These are phyloP conservation scores for Lactifluus volemus DNA, from an alignment of 768 basidiomycete species.

Conservation along the genomic window DNA sequence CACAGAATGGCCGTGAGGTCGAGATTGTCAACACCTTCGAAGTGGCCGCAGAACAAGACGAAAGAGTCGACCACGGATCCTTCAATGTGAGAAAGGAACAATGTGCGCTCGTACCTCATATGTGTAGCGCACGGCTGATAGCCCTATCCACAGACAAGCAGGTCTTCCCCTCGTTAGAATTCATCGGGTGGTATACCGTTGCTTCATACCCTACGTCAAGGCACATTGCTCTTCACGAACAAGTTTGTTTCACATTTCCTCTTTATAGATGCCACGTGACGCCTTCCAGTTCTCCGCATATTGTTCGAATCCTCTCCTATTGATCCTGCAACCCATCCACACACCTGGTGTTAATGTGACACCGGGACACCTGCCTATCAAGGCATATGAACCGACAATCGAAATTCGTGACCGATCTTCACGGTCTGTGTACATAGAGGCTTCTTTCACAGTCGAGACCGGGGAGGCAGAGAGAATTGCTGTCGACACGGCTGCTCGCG, in stretches of 20 bases:
- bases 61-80: slow-evolving; percentile 72
- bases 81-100: slow-evolving; percentile 78
- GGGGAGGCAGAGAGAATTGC: slow-evolving; percentile 99
- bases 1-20: slow-evolving; percentile 88
- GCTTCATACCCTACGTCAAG: slow-evolving; percentile 60
- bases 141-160: slow-evolving; percentile 66
- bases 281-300: slow-evolving; percentile 63
- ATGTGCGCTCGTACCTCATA: slow-evolving; percentile 38
- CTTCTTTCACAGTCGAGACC: slow-evolving; percentile 84
- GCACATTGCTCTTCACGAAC: slow-evolving; percentile 80
- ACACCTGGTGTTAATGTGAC: slow-evolving; percentile 42
- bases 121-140: background rate
- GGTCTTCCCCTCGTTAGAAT: slow-evolving; percentile 94
- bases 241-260: slow-evolving; percentile 37
- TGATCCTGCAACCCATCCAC: slow-evolving; percentile 56
- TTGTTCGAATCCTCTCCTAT: slow-evolving; percentile 83
- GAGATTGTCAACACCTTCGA: slow-evolving; percentile 98
- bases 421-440: slow-evolving; percentile 75
- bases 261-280: background rate
- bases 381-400: slow-evolving; percentile 87
- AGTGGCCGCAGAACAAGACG: slow-evolving; percentile 55
- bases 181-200: slow-evolving; percentile 97
- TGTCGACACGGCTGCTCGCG: slow-evolving; percentile 89
- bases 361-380: slow-evolving; percentile 75
- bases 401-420: slow-evolving; percentile 75